These are phyloP conservation scores for Veloboletus limbatus DNA, from an alignment of 1,284 basidiomycete species.

Conservation along the genomic window DNA sequence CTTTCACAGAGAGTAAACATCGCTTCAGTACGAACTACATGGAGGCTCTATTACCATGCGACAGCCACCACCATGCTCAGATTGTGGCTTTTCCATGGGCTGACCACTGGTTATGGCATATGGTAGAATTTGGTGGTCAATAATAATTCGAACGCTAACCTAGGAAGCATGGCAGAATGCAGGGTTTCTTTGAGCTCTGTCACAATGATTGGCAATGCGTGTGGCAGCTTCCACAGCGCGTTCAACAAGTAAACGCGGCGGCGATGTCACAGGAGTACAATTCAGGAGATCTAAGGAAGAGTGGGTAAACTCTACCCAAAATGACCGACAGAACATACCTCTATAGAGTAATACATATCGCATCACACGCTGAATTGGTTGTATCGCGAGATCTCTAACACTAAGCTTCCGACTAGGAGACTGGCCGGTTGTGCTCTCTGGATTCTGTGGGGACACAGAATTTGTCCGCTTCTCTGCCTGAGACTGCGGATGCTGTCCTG, in stretches of 20 bases:
- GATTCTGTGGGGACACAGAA: background rate
- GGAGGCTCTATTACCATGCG: too few relatives aligned
- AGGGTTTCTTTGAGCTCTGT: constrained; percentile 60
- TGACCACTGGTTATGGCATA: too few relatives aligned
- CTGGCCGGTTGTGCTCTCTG: constrained; percentile 22
- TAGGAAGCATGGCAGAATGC: constrained; percentile 41
- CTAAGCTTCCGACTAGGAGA: constrained; percentile 26
- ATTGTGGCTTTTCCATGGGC: too few relatives aligned
- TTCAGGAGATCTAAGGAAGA: constrained; percentile 40
- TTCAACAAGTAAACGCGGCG: constrained; percentile 49
- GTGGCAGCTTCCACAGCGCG: constrained; percentile 56
- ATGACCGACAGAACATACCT: constrained; percentile 40
- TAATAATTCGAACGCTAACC: too few relatives aligned
- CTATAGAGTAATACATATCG: constrained; percentile 66
- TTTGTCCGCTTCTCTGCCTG: background rate
- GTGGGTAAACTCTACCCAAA: background rate
- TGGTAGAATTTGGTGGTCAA: too few relatives aligned
- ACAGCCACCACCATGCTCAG: too few relatives aligned
- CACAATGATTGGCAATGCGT: constrained; percentile 61
- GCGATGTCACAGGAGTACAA: constrained; percentile 42
- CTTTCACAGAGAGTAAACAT: too few relatives aligned
- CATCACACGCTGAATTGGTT: constrained; percentile 67
- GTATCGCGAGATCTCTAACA: constrained; percentile 59
- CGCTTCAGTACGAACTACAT: too few relatives aligned
- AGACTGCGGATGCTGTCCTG: background rate